These are phyloP conservation scores for Chlamydomonas urium DNA, from an alignment of 139 green algal species.

Conservation along the genomic window DNA sequence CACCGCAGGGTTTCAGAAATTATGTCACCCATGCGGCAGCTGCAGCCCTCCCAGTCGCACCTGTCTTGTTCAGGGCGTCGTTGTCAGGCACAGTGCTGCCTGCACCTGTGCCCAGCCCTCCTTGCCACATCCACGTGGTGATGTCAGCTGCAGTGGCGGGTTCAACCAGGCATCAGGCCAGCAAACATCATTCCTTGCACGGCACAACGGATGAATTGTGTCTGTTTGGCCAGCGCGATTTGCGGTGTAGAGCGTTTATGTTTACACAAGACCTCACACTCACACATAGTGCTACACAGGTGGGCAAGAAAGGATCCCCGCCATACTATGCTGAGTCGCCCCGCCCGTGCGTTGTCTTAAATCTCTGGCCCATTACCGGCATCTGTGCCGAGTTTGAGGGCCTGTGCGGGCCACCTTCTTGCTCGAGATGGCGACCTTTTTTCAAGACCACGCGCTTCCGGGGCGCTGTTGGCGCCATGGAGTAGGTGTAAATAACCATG, in stretches of 20 bases:
- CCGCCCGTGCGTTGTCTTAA: too few relatives aligned
- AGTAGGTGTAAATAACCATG: not conserved
- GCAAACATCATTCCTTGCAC: not conserved
- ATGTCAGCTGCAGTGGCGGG: too few relatives aligned
- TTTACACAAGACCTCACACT: too few relatives aligned
- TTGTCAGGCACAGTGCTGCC: not conserved
- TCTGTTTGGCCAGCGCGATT: not conserved
- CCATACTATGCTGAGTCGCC: slow-evolving; percentile 1
- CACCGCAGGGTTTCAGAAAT: too few relatives aligned
- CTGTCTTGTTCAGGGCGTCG: not conserved
- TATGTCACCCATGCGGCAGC: too few relatives aligned
- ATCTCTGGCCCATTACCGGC: too few relatives aligned
- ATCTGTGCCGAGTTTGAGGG: too few relatives aligned
- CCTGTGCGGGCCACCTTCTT: too few relatives aligned
- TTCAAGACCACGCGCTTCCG: not conserved
- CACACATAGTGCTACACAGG: not conserved
- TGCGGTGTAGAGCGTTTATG: too few relatives aligned
- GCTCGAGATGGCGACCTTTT: not conserved
- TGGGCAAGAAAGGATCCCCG: not conserved
- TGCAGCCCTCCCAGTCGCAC: not conserved
- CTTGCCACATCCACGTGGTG: too few relatives aligned
- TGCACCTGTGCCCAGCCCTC: not conserved
- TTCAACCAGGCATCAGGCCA: not conserved
- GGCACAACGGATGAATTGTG: not conserved
- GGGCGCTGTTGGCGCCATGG: slow-evolving; percentile 12